phyloP scores from a whole-genome alignment of 2,329 filamentous ascomycete species.

The Microcyclosporella mali region DNA sequence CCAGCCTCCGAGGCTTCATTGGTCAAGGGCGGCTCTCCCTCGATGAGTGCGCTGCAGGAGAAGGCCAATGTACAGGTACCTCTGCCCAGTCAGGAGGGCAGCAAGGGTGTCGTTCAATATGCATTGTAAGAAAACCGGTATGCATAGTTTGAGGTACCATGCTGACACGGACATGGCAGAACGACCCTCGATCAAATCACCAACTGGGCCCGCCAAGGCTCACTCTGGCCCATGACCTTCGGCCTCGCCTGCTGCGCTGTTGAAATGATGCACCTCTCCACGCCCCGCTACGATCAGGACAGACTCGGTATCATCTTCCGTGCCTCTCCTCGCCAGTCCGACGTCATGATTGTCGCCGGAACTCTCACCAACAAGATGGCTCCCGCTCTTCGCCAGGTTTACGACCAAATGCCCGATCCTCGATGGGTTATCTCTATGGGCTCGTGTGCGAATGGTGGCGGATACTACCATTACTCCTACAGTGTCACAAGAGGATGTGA shows the following conservation, averaged over 20 bases:
- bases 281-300: slow-evolving; percentile 83
- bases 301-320: slow-evolving; percentile 85
- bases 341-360: slow-evolving; percentile 89
- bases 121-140: slow-evolving; percentile 60
- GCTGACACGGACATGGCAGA: slow-evolving; percentile 39
- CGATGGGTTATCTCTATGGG: slow-evolving; percentile 80
- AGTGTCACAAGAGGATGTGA: slow-evolving; percentile 69
- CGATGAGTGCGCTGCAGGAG: no score
- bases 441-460: slow-evolving; percentile 75
- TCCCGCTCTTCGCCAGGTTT: slow-evolving; percentile 76
- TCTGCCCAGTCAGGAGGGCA: slow-evolving; percentile 69
- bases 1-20: slow-evolving; percentile 49
- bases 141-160: background rate
- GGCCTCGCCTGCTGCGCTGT: slow-evolving; percentile 82
- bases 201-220: slow-evolving; percentile 80
- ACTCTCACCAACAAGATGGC: slow-evolving; percentile 97
- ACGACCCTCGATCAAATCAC: slow-evolving; percentile 71
- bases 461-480: slow-evolving; percentile 81
- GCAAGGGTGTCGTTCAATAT: slow-evolving; percentile 77
- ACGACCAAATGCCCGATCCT: slow-evolving; percentile 90
- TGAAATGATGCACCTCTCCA: slow-evolving; percentile 90
- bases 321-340: slow-evolving; percentile 77
- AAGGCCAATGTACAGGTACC: slow-evolving; percentile 50
- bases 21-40: slow-evolving; percentile 12
- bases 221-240: slow-evolving; percentile 84